Evolutionary conservation across 208 protist genomes (phyloP), one percentile per base, ranked within the genome.

Genomic region (Leishmania amazonensis): DNA sequence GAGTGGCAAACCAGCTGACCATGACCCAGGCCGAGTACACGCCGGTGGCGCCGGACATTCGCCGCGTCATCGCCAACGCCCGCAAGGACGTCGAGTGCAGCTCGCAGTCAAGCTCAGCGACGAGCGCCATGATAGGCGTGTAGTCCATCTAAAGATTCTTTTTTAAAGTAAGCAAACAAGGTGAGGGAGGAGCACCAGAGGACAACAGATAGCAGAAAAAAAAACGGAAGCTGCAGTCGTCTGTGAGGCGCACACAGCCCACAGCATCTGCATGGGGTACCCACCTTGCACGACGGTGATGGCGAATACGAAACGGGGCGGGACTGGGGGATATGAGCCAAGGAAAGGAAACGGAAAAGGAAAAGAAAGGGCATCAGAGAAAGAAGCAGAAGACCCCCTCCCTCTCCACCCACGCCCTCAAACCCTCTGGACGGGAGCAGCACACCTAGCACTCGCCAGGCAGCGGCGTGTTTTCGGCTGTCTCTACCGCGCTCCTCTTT

Each of bases 1-100:
- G 92, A 31, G 87, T 87, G 64, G 89, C 90, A 86, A 85, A 89
- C 24, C 89, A 96, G 73, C 83, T 96, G 60, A 81, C 84, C 38
- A 84, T 93, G 51, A 42, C 45, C n/a, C 71, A 81, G 68, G 70
- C 85, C 58, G 87, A 91, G 81, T 86, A 86, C 78, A 85, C 70
- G 40, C 85, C 82, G 9, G 79, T 85, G 57, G 81, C 83, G 72
- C 90, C 90, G 74, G 85, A 92, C 58, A 83, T 96, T 64, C 75
- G 79, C 73, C 87, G 86, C 76, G 74, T 93, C 58, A 60, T 85
- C 7, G 76, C 76, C 74, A 79, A 86, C 53, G 82, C 91, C 71
- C 84, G 83, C 65, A 85, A 94, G 83, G 87, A 91, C 54, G 86
- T 88, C 68, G 81, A 85, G 68, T 86, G 79, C 84, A 90, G 89